Conservation (phyloP, 768 basidiomycete genomes). For the Calocybe cyanea region DNA sequence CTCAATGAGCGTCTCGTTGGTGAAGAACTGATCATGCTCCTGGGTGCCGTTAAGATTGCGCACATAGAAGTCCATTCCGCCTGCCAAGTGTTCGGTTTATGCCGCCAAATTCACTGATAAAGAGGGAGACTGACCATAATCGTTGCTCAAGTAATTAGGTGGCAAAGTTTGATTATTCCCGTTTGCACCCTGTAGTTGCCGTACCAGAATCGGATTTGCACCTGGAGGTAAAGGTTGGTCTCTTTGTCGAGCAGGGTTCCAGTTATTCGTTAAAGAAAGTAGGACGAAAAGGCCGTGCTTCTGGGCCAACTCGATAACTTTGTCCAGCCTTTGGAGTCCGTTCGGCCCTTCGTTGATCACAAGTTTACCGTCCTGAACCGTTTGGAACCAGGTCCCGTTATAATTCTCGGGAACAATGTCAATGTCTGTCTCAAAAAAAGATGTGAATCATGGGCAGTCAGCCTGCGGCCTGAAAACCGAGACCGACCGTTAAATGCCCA, state of each 20-base stretch:
- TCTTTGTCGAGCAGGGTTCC: slow-evolving; percentile 29
- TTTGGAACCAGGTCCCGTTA: slow-evolving; percentile 66
- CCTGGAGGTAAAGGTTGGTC: slow-evolving; percentile 21
- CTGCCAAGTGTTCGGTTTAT: slow-evolving; percentile 22
- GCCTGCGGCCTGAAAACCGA: background rate
- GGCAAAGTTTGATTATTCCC: slow-evolving; percentile 31
- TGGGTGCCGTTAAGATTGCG: slow-evolving; percentile 39
- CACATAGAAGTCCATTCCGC: slow-evolving; percentile 67
- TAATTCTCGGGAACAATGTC: slow-evolving; percentile 38
- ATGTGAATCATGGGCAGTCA: background rate
- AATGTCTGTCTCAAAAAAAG: slow-evolving; percentile 36
- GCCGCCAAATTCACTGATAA: no score
- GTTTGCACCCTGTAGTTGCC: slow-evolving; percentile 19
- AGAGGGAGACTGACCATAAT: slow-evolving; percentile 43
- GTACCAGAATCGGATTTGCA: slow-evolving; percentile 44
- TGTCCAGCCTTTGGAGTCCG: slow-evolving; percentile 62
- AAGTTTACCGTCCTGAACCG: slow-evolving; percentile 48
- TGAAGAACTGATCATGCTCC: slow-evolving; percentile 59
- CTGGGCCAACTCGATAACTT: slow-evolving; percentile 49
- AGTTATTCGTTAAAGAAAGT: slow-evolving; percentile 58
- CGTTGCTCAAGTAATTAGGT: slow-evolving; percentile 55
- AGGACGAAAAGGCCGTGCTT: slow-evolving; percentile 50
- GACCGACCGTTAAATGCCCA: slow-evolving; percentile 70
- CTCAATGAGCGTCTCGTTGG: slow-evolving; percentile 41
- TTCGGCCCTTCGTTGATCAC: slow-evolving; percentile 57